Evolutionary conservation across 2,329 filamentous ascomycete species (phyloP), one percentile per base, ranked within the genome.

Genomic region (Passalora sequoiae): DNA sequence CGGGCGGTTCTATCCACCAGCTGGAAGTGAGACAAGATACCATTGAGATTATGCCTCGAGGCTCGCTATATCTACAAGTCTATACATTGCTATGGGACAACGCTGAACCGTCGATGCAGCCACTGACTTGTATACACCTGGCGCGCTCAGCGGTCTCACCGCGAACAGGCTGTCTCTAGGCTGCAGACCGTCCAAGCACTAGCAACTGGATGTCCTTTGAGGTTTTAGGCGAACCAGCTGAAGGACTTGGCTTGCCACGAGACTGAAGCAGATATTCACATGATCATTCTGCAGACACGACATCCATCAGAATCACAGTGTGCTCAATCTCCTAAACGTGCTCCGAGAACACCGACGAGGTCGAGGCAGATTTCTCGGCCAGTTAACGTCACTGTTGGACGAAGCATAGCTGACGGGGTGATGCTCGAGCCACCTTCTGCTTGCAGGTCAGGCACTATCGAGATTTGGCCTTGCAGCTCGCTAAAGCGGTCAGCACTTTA

Each of bases 1-100:
- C 1, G 72, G 69, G 0, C 68, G 56, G 1, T 74, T 70, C 51
- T 74, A 71, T 58, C 64, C 65, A 5, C 64, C 62, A 20, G 62
- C 64, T 30, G 70, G 69, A 2, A 62, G 54, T 39, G 54, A 61
- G 2, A 51, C 66, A 42, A 60, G 61, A 17, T 63, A 62, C 38
- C 56, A 67, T 35, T 68, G 49, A 62, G 12, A 17, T 35, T 39
- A 32, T n/a, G n/a, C n/a, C n/a, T n/a, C n/a, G n/a, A n/a, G n/a
- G n/a, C n/a, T n/a, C 15, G 15, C 6, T 13, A 4, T 28, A n/a
- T 20, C n/a, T 15, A 36, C 13, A 17, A 17, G 7, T 6, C 17
- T 35, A 33, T 19, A 33, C 13, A 33, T 33, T n/a, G n/a, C n/a
- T n/a, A n/a, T n/a, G n/a, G n/a, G n/a, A n/a, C n/a, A n/a, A n/a